These are phyloP conservation scores for Scortechinia acanthostroma DNA, from an alignment of 2,329 filamentous ascomycete species.

Conservation along the genomic window DNA sequence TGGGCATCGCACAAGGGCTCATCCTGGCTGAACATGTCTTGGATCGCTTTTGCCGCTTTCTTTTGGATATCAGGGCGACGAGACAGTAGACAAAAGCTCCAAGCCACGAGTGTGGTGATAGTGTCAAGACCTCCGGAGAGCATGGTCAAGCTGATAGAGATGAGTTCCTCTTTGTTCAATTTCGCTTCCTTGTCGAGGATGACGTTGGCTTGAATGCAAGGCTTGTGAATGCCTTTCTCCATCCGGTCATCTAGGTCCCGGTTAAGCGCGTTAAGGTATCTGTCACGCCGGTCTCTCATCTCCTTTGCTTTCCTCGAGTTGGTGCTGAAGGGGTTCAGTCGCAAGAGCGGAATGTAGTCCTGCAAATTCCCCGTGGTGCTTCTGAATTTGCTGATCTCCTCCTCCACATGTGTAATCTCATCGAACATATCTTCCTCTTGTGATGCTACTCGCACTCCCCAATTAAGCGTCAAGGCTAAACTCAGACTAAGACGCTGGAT, in stretches of 20 bases:
- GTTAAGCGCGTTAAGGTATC: constrained; percentile 50
- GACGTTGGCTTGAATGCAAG: constrained; percentile 63
- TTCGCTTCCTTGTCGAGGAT: constrained; percentile 57
- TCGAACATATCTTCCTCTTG: constrained; percentile 52
- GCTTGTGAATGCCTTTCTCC: constrained; percentile 48
- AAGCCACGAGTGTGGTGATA: constrained; percentile 57
- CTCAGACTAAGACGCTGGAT: constrained; percentile 57
- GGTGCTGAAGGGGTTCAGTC: constrained; percentile 52
- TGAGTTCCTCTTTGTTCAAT: constrained; percentile 54
- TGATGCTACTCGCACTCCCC: constrained; percentile 52
- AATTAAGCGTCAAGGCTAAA: constrained; percentile 59
- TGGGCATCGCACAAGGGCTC: constrained; percentile 49
- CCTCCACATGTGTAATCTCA: constrained; percentile 57
- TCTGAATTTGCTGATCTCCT: constrained; percentile 49
- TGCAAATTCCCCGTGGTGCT: constrained; percentile 54
- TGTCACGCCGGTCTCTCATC: constrained; percentile 50
- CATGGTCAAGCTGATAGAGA: constrained; percentile 63
- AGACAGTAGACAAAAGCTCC: constrained; percentile 54
- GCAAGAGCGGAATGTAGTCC: constrained; percentile 50
- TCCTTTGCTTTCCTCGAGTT: constrained; percentile 50
- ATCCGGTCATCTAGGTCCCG: constrained; percentile 51
- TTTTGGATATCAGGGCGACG: constrained; percentile 54
- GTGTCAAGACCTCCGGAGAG: constrained; percentile 62
- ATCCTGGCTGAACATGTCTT: constrained; percentile 37
- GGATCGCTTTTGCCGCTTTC: constrained; percentile 48